Conservation (phyloP, 208 protist genomes). For the Crithidia bombi region DNA sequence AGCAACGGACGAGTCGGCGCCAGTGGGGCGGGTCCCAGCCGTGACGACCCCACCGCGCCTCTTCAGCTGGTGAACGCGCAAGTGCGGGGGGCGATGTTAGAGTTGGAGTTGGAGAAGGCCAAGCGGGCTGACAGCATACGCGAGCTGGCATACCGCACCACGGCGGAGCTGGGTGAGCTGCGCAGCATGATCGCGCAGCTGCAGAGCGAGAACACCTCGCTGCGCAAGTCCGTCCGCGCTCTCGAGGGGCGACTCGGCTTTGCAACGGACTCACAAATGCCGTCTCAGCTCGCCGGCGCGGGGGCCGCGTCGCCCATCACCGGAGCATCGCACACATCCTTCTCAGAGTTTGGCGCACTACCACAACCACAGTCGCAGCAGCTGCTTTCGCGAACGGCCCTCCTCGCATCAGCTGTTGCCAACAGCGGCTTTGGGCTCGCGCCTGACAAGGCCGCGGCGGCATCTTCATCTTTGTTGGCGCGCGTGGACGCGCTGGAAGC, state of each 20-base stretch:
- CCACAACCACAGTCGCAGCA: slow-evolving; percentile 9
- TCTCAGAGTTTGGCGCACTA: not conserved
- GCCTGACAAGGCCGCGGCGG: not conserved
- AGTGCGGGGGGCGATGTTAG: slow-evolving; percentile 55
- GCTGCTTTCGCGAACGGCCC: not conserved
- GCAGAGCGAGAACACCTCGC: slow-evolving; percentile 58
- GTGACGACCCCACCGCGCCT: slow-evolving; percentile 14
- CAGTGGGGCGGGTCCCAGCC: not conserved
- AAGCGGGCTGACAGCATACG: slow-evolving; percentile 64
- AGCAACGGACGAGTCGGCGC: not conserved
- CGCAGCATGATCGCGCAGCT: slow-evolving; percentile 57
- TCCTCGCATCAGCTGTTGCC: slow-evolving; percentile 5
- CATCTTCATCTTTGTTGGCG: slow-evolving; percentile 14
- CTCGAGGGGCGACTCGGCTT: slow-evolving; percentile 52
- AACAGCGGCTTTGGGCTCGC: slow-evolving; percentile 24
- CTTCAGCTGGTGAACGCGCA: slow-evolving; percentile 49
- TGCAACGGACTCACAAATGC: not conserved
- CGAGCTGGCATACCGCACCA: slow-evolving; percentile 46
- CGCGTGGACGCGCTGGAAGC: slow-evolving; percentile 70
- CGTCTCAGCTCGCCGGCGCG: not conserved
- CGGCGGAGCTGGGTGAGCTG: slow-evolving; percentile 58
- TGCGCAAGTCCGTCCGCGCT: slow-evolving; percentile 57
- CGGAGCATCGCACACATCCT: not conserved
- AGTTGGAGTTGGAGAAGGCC: slow-evolving; percentile 76
- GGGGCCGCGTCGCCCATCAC: not conserved